These are phyloP conservation scores for Penicillium vulpinum DNA, from an alignment of 2,329 filamentous ascomycete genomes.

Conservation along the genomic window DNA sequence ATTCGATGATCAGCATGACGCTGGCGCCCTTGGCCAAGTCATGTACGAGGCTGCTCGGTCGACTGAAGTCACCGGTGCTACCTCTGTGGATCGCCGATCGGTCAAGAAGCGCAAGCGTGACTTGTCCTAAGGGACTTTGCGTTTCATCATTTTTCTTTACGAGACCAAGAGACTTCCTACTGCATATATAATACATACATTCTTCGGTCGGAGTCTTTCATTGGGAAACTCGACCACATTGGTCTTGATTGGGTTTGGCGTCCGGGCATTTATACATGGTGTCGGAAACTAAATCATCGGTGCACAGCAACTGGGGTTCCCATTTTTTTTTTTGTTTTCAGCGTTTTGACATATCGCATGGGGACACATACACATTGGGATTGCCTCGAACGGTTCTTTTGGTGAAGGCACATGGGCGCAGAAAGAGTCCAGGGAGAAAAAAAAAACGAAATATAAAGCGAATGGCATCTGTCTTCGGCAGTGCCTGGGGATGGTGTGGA, in stretches of 20 bases:
- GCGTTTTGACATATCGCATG: constrained; percentile 9
- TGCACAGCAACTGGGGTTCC: constrained; percentile 23
- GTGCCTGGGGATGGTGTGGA: constrained; percentile 21
- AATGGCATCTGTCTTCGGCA: constrained; percentile 17
- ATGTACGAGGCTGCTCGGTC: constrained; percentile 74
- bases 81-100: constrained; percentile 47
- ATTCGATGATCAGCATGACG: constrained; percentile 58
- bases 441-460: constrained; percentile 17
- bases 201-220: constrained; percentile 24
- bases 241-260: constrained; percentile 36
- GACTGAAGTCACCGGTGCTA: constrained; percentile 61
- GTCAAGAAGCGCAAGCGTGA: constrained; percentile 80
- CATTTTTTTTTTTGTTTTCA: constrained; percentile 12
- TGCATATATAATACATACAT: constrained; percentile 34
- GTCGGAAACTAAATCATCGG: constrained; percentile 18
- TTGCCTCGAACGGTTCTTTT: constrained; percentile 4
- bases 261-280: constrained; percentile 36
- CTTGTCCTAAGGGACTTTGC: constrained; percentile 51
- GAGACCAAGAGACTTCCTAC: constrained; percentile 42
- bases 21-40: constrained; percentile 69
- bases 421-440: constrained; percentile 14
- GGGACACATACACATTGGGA: constrained; percentile 9
- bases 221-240: constrained; percentile 28
- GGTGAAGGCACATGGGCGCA: constrained; percentile 4
- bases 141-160: constrained; percentile 25